Evolutionary conservation across 352 stramenopile genomes (phyloP).

Genomic region (Phytophthora agathidicida): DNA sequence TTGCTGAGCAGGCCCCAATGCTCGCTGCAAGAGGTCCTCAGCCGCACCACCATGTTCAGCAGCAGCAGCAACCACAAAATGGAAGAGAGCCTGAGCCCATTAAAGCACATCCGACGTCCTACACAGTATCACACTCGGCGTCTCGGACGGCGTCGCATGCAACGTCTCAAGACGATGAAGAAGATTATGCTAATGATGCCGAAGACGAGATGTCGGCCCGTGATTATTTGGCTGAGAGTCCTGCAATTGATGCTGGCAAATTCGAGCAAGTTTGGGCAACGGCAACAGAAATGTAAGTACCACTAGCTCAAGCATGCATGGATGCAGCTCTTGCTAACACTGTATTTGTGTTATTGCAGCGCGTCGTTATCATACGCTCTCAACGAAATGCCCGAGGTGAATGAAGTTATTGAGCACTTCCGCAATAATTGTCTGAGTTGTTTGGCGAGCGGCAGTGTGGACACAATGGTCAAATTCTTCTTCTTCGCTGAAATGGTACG

Average conservation of each 20-base stretch:
- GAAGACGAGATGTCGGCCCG: slow-evolving; percentile 63
- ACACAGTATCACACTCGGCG: slow-evolving; percentile 12
- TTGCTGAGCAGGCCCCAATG: slow-evolving; percentile 48
- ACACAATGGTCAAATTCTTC: slow-evolving; percentile 87
- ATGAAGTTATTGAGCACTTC: slow-evolving; percentile 82
- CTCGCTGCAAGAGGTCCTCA: slow-evolving; percentile 16
- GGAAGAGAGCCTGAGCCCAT: slow-evolving; percentile 29
- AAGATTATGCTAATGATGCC: slow-evolving; percentile 41
- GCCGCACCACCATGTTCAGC: slow-evolving; percentile 15
- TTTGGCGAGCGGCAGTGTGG: slow-evolving; percentile 75
- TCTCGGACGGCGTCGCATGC: slow-evolving; percentile 35
- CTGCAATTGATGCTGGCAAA: slow-evolving; percentile 69
- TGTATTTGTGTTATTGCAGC: slow-evolving; percentile 30
- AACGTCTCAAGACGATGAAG: slow-evolving; percentile 40
- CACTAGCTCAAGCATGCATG: neutral
- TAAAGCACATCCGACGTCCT: slow-evolving; percentile 19
- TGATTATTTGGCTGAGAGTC: slow-evolving; percentile 69
- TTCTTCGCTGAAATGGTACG: slow-evolving; percentile 88
- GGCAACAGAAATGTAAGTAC: slow-evolving; percentile 75
- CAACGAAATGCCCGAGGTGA: slow-evolving; percentile 66
- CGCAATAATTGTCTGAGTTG: slow-evolving; percentile 72
- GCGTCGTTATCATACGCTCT: slow-evolving; percentile 56
- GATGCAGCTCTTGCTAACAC: slow-evolving; percentile 5
- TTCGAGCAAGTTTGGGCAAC: slow-evolving; percentile 85
- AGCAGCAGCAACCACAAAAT: slow-evolving; percentile 25